Percentiles rank a stretch among this genome's conserved stretches.
These are phyloP conservation scores for Jamesozyma gamospora DNA, from an alignment of 805 yeast genomes.

Conservation along the genomic window DNA sequence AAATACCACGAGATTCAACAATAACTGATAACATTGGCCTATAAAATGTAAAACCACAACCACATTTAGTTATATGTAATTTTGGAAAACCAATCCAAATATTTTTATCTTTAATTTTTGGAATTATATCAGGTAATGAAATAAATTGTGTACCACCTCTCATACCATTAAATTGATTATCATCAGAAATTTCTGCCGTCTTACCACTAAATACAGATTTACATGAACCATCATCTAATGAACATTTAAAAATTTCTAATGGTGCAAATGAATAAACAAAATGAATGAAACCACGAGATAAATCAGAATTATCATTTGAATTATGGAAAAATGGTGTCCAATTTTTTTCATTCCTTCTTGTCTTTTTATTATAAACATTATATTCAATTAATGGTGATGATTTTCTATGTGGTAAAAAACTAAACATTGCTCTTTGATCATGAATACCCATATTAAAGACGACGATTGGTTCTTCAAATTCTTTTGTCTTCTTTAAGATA, in stretches of 20 bases:
- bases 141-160: constrained; percentile 6
- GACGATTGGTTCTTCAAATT: constrained; percentile 6
- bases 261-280: constrained; percentile 15
- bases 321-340: constrained; percentile 10
- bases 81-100: constrained; percentile 19
- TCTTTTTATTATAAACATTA: background rate
- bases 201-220: constrained; percentile 9
- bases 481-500: constrained; percentile 1
- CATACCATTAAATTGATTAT: constrained; percentile 9
- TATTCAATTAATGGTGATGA: constrained; percentile 1
- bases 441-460: constrained; percentile 4
- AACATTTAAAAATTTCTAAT: constrained; percentile 14
- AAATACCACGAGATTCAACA: constrained; percentile 12
- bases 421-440: constrained; percentile 2
- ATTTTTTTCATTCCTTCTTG: constrained; percentile 4
- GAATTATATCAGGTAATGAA: constrained; percentile 10
- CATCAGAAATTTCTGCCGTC: constrained; percentile 5
- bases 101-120: constrained; percentile 9
- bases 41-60: constrained; percentile 11
- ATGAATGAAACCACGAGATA: constrained; percentile 14
- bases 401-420: constrained; percentile 7
- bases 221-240: constrained; percentile 15
- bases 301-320: background rate
- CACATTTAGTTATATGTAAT: constrained; percentile 11
- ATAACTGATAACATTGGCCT: constrained; percentile 14